Evolutionary conservation across 1,284 basidiomycete species (phyloP), one percentile per base, ranked within the genome.

Genomic region (Thelephora terrestris): DNA sequence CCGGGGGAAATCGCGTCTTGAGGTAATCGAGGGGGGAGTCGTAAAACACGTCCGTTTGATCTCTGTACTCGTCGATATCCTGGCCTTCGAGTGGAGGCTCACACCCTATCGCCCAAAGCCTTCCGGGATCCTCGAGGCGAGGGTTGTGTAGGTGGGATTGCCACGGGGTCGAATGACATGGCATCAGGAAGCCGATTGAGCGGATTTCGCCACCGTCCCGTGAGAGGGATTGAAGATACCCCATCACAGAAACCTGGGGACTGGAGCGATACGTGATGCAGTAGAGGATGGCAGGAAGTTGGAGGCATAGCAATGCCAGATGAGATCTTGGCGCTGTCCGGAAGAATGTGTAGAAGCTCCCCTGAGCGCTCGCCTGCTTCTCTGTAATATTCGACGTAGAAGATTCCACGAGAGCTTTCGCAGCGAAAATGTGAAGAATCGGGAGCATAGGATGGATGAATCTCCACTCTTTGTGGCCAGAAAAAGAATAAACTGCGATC

Each of bases 131-230:
- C 10, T 74, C 71, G 9, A 85, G 69, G 36, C 81, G 71, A 12
- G 71, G 66, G 27, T 78, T 70, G 61, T 99, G 95, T 18, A 99
- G 65, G 64, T 93, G 87, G 4, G 91, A 84, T 59, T 92, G 87
- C 74, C 92, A 95, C 2, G 95, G 95, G 0, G 88, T 92, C n/a
- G 92, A 96, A 67, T 99, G 96, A 57, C 96, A 99, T 3, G 96
- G 96, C 89, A 93, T 95, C 17, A 98, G 67, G 52, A 91, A 84
- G 1, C 88, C 92, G 14, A 96, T 66, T 7, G 80, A 79, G 5
- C 65, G 68, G 18, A 81, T 61, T n/a, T 76, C 69, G 17, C 68
- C 56, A 18, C 64, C 50, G 29, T 32, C 14, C 14, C 12, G 29
- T 1, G 79, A 73, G 24, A 83, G 66, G 21, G 64, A 60, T 34